Conservation (phyloP, 2,329 filamentous ascomycete genomes). For the Bipolaris bicolor region DNA sequence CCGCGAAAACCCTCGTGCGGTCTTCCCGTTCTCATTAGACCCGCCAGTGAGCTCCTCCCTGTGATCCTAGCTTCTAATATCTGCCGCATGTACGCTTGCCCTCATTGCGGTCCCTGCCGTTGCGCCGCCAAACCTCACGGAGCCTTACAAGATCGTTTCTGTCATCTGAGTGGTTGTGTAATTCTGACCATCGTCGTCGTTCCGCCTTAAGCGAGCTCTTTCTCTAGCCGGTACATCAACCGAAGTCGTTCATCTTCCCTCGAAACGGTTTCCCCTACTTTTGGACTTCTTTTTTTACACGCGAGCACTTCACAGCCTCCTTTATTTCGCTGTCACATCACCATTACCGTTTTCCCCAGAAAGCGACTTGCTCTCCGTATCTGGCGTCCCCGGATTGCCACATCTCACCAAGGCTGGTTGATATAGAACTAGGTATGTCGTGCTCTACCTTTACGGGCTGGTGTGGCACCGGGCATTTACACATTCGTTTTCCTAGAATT, state of each 20-base stretch:
- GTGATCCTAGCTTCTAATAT: slow-evolving; percentile 30
- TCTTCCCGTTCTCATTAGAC: slow-evolving; percentile 35
- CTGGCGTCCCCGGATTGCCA: slow-evolving; percentile 42
- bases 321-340: slow-evolving; percentile 44
- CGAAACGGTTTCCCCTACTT: slow-evolving; percentile 32
- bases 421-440: slow-evolving; percentile 47
- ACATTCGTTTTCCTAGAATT: slow-evolving; percentile 26
- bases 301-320: slow-evolving; percentile 34
- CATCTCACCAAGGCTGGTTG: slow-evolving; percentile 28
- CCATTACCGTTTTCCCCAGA: slow-evolving; percentile 23
- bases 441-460: slow-evolving; percentile 18
- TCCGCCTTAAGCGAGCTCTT: slow-evolving; percentile 48
- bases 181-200: slow-evolving; percentile 46
- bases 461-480: slow-evolving; percentile 18
- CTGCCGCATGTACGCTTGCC: slow-evolving; percentile 35
- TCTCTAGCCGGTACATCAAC: slow-evolving; percentile 37
- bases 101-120: slow-evolving; percentile 36
- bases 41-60: slow-evolving; percentile 31
- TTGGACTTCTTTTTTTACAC: slow-evolving; percentile 47
- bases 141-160: slow-evolving; percentile 36
- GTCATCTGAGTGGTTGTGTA: slow-evolving; percentile 43
- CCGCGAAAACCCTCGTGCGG: slow-evolving; percentile 39
- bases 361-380: slow-evolving; percentile 39
- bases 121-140: slow-evolving; percentile 42
- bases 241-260: slow-evolving; percentile 44